Percentiles rank a stretch among this genome's conserved stretches.
phyloP scores from a whole-genome alignment of 331 rosid species.

The Quercus lobata region DNA sequence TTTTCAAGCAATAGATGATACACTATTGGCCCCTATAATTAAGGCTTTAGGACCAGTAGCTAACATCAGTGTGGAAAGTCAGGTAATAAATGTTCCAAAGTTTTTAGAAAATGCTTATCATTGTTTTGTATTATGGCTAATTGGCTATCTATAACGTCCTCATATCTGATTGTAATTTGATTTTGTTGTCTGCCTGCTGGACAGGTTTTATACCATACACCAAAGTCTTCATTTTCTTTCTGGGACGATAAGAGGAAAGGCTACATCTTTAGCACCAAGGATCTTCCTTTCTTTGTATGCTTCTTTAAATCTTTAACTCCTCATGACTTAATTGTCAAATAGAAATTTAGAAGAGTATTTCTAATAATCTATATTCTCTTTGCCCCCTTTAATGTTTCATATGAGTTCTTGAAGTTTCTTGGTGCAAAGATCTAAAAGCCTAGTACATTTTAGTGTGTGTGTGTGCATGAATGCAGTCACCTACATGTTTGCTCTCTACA shows the following conservation, averaged over 20 bases:
- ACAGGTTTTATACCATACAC: conserved; percentile 86
- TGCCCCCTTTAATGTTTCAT: background rate
- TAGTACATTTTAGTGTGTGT: no score
- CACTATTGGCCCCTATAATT: conserved; percentile 63
- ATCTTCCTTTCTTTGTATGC: conserved; percentile 95
- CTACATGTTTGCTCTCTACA: no score
- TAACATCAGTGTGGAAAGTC: conserved; percentile 84
- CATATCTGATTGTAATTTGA: conserved; percentile 7
- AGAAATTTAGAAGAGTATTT: conserved; percentile 9
- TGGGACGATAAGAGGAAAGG: conserved; percentile 71
- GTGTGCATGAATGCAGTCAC: no score
- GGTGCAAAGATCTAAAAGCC: background rate
- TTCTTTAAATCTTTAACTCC: conserved; percentile 18
- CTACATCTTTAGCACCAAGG: conserved; percentile 61
- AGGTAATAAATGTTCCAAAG: conserved; percentile 32
- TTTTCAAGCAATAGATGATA: conserved; percentile 54
- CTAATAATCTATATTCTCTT: background rate
- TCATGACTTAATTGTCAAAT: conserved; percentile 15
- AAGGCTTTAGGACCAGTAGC: conserved; percentile 76
- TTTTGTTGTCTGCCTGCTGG: conserved; percentile 14
- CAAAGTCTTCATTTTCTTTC: conserved; percentile 74
- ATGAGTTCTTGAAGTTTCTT: background rate
- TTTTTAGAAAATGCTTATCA: background rate
- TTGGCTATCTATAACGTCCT: background rate
- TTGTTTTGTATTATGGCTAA: background rate